A percentile compares a stretch with the other conserved stretches of the same genome.
Evolutionary conservation across 257 asterid genomes (phyloP).

Genomic region (Verbena officinalis): DNA sequence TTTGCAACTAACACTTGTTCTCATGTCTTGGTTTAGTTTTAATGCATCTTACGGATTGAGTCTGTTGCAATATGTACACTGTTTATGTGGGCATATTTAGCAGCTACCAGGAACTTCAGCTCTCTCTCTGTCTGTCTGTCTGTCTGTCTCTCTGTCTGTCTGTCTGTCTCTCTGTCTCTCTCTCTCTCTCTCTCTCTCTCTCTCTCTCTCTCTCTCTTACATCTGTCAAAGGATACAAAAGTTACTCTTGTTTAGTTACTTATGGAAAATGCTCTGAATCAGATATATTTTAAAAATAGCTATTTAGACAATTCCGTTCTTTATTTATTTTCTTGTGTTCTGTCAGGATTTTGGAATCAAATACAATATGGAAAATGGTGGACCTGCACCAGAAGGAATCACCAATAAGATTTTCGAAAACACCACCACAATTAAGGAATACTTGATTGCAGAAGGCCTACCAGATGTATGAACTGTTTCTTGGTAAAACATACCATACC

Average conservation of each 20-base stretch:
- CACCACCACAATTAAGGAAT: slow-evolving; percentile 89
- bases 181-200: too few relatives aligned
- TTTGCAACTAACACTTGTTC: background rate
- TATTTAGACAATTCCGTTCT: slow-evolving; percentile 17
- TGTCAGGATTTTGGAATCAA: slow-evolving; percentile 94
- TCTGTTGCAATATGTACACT: too few relatives aligned
- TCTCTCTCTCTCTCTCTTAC: too few relatives aligned
- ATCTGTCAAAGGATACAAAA: too few relatives aligned
- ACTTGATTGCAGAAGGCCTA: slow-evolving; percentile 86
- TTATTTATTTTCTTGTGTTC: slow-evolving; percentile 25
- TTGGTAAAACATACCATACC: background rate
- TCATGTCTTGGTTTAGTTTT: slow-evolving; percentile 15
- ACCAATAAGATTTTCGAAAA: slow-evolving; percentile 84
- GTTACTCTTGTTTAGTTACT: background rate
- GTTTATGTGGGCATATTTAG: background rate
- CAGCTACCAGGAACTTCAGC: too few relatives aligned
- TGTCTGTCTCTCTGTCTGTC: too few relatives aligned
- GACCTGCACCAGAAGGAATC: slow-evolving; percentile 98
- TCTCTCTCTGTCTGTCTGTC: too few relatives aligned
- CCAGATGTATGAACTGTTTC: slow-evolving; percentile 71
- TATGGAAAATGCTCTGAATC: slow-evolving; percentile 2
- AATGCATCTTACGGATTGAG: background rate
- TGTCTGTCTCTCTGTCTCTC: too few relatives aligned
- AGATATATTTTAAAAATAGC: slow-evolving; percentile 1
- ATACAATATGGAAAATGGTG: slow-evolving; percentile 99